These are phyloP conservation scores for Vaccinium darrowii DNA, from an alignment of 148 eudicot species.

Conservation along the genomic window DNA sequence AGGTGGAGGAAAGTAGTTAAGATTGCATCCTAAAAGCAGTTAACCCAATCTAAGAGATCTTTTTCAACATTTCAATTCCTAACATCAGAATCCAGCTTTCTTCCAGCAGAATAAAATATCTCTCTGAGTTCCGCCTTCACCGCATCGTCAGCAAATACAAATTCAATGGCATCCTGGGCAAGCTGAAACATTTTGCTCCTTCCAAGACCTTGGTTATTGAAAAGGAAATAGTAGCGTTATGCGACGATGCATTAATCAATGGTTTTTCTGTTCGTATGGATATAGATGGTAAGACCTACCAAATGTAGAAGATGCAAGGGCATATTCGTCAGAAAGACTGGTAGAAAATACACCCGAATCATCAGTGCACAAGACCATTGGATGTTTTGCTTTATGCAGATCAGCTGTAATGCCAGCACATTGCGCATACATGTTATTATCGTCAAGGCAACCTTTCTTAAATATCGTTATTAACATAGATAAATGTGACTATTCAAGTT, in stretches of 20 bases:
- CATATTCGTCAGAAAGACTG: constrained; percentile 67
- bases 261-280: constrained; percentile 3
- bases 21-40: neutral
- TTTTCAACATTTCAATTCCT: neutral
- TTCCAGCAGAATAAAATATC: constrained; percentile 38
- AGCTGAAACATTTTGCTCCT: constrained; percentile 68
- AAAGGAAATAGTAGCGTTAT: neutral
- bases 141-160: constrained; percentile 58
- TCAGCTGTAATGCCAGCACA: constrained; percentile 47
- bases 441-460: neutral
- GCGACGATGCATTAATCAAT: neutral
- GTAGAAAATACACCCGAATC: constrained; percentile 91
- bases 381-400: constrained; percentile 65
- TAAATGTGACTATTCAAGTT: neutral
- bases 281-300: constrained; percentile 39
- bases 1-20: neutral
- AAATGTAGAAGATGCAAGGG: constrained; percentile 68
- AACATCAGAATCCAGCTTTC: constrained; percentile 25
- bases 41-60: too few species aligned
- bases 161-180: constrained; percentile 56
- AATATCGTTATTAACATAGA: neutral
- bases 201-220: constrained; percentile 50
- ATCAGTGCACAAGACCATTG: constrained; percentile 80
- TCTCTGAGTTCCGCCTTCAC: constrained; percentile 47
- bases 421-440: neutral